Evolutionary conservation across 1,284 basidiomycete species (phyloP), one percentile per base, ranked within the genome.

Genomic region (Ustilago sp.): DNA sequence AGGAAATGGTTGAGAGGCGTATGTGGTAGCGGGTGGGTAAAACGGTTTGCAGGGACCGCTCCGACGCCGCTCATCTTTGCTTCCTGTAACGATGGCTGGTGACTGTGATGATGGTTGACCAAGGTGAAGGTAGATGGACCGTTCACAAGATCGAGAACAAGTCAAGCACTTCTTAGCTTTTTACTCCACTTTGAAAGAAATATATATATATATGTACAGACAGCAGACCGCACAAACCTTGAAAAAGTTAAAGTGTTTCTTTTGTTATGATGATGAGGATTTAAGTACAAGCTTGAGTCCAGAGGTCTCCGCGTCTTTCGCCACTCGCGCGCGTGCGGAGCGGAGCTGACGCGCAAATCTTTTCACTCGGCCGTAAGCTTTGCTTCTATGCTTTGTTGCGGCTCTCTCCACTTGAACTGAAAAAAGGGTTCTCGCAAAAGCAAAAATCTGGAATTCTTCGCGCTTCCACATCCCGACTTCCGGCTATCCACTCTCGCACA

Each of bases 1-100:
- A 77, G 67, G 19, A 74, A 77, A 48, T 74, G 75, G 52, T 74
- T 77, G 64, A 77, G 68, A 17, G 57, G 54, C 36, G 75, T 74
- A 34, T 71, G 75, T 15, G 75, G 75, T 17, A 77, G 50, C 28
- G 74, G 66, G 7, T 58, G 58, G 0, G 70, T 55, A 39, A 69
- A 70, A 55, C 68, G 74, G 13, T 48, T 47, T 8, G 55, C 48
- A 17, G 64, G 62, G n/a, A 68, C 67, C 48, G 68, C 68, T 28
- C 60, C 72, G 3, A 72, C 45, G 15, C 64, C 61, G 39, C 70
- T 73, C 70, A 68, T 73, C 7, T 15, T 34, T 38, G 47, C n/a
- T 50, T 15, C n/a, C 9, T 17, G 31, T 28, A 36, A 32, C 31
- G 13, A 19, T 31, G 32, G 3, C 28, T 36, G 23, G 45, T 60